phyloP scores from a whole-genome alignment of 2,329 filamentous ascomycete genomes.

The Neoarthrinium moseri region DNA sequence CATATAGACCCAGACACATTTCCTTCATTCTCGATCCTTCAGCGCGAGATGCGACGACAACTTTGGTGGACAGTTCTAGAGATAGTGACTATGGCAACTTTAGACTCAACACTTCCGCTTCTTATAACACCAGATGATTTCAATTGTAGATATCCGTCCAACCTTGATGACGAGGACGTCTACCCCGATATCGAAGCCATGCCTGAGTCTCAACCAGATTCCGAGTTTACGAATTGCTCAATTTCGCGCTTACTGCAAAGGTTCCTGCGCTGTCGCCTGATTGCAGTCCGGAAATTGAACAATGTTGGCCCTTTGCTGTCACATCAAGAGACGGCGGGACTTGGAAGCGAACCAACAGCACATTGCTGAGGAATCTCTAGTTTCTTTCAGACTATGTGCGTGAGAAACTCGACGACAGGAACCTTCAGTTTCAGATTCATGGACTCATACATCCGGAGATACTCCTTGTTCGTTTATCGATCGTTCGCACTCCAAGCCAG shows the following conservation, averaged over 20 bases:
- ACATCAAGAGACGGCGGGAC: conserved; percentile 15
- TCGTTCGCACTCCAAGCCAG: conserved; percentile 19
- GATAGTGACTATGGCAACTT: conserved; percentile 17
- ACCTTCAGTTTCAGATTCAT: conserved; percentile 24
- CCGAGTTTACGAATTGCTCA: conserved; percentile 17
- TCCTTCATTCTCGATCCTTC: conserved; percentile 16
- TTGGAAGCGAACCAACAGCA: conserved; percentile 14
- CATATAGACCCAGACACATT: conserved; percentile 24
- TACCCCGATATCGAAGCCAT: background rate
- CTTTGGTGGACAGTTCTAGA: conserved; percentile 28
- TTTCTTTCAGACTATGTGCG: conserved; percentile 13
- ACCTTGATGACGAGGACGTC: conserved; percentile 18
- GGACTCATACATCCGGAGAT: conserved; percentile 22
- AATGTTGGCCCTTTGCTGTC: conserved; percentile 8
- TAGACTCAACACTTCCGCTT: conserved; percentile 22
- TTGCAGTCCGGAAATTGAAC: conserved; percentile 20
- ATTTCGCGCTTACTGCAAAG: conserved; percentile 19
- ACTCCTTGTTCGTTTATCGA: conserved; percentile 21
- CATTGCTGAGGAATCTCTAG: conserved; percentile 20
- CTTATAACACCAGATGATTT: conserved; percentile 15
- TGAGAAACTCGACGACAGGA: background rate
- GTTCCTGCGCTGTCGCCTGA: conserved; percentile 18
- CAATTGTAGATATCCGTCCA: conserved; percentile 15
- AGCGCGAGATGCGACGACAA: conserved; percentile 24
- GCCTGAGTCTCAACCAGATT: background rate